Percentiles rank a stretch among this genome's conserved stretches.
These are phyloP conservation scores for Ulmus americana DNA, from an alignment of 331 rosid species.

Conservation along the genomic window DNA sequence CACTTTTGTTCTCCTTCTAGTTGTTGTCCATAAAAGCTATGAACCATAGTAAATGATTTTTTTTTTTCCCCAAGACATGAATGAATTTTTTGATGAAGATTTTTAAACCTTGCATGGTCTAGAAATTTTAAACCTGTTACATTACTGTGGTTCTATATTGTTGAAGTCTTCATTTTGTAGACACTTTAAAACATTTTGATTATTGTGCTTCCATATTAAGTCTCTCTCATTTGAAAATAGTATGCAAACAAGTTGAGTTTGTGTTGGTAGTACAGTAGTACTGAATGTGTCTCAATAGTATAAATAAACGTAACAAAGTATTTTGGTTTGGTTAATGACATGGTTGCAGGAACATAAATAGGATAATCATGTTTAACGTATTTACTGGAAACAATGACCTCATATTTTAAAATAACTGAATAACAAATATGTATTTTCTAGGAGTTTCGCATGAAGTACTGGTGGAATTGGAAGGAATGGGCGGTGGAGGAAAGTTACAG, in stretches of 20 bases:
- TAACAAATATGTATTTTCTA: conserved; percentile 33
- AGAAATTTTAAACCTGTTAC: conserved; percentile 10
- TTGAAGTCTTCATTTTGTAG: not conserved
- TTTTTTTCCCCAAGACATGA: not conserved
- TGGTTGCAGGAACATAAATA: not conserved
- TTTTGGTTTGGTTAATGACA: not conserved
- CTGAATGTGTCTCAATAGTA: conserved; percentile 1
- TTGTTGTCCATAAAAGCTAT: not conserved
- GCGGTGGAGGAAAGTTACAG: conserved; percentile 85
- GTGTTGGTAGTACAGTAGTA: conserved; percentile 3
- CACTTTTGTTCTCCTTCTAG: not conserved
- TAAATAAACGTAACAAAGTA: not conserved
- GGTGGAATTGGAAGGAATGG: conserved; percentile 96
- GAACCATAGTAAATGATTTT: not conserved
- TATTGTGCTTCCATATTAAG: conserved; percentile 21
- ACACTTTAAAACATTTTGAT: conserved; percentile 13
- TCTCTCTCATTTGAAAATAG: conserved; percentile 18
- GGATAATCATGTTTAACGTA: not conserved
- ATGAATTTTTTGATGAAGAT: not conserved
- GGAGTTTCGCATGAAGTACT: conserved; percentile 66
- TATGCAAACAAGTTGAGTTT: conserved; percentile 6
- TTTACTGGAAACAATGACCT: conserved; percentile 14
- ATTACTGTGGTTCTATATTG: conserved; percentile 18
- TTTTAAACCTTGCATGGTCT: conserved; percentile 17
- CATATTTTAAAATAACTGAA: conserved; percentile 10